These are phyloP conservation scores for Lachnellula hyalina DNA, from an alignment of 2,329 filamentous ascomycete species.

Conservation along the genomic window DNA sequence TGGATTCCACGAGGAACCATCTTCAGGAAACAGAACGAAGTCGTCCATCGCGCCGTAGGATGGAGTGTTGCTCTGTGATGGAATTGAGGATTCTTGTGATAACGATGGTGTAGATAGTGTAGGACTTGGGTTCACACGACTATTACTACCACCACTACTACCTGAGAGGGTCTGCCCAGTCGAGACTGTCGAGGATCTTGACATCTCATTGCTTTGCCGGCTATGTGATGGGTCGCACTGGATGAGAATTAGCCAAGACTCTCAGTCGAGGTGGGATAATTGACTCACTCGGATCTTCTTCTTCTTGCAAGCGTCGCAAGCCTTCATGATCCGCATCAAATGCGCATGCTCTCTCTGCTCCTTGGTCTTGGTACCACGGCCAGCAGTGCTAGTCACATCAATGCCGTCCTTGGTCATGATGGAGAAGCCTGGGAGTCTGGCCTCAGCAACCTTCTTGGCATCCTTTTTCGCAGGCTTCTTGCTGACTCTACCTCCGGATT, in stretches of 20 bases:
- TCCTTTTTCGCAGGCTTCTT: slow-evolving; percentile 27
- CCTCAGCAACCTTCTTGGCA: slow-evolving; percentile 22
- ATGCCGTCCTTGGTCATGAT: slow-evolving; percentile 59
- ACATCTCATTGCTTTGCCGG: slow-evolving; percentile 20
- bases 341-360: slow-evolving; percentile 64
- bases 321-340: slow-evolving; percentile 62
- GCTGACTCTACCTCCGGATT: slow-evolving; percentile 14
- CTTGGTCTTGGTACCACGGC: slow-evolving; percentile 60
- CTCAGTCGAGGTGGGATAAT: background rate
- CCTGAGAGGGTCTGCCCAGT: slow-evolving; percentile 17
- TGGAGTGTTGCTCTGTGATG: slow-evolving; percentile 12
- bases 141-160: slow-evolving; percentile 5
- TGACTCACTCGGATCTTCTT: slow-evolving; percentile 51
- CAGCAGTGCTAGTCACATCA: slow-evolving; percentile 58
- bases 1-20: slow-evolving; percentile 20
- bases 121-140: slow-evolving; percentile 13
- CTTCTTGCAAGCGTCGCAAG: slow-evolving; percentile 55
- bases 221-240: slow-evolving; percentile 31
- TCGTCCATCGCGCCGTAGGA: slow-evolving; percentile 26
- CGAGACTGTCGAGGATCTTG: slow-evolving; percentile 18
- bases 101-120: slow-evolving; percentile 10
- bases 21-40: slow-evolving; percentile 29
- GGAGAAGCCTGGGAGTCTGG: slow-evolving; percentile 54
- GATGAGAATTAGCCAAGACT: slow-evolving; percentile 7
- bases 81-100: slow-evolving; percentile 10